These are phyloP conservation scores for Tetraselmis striata DNA, from an alignment of 139 green algal genomes.

Conservation along the genomic window DNA sequence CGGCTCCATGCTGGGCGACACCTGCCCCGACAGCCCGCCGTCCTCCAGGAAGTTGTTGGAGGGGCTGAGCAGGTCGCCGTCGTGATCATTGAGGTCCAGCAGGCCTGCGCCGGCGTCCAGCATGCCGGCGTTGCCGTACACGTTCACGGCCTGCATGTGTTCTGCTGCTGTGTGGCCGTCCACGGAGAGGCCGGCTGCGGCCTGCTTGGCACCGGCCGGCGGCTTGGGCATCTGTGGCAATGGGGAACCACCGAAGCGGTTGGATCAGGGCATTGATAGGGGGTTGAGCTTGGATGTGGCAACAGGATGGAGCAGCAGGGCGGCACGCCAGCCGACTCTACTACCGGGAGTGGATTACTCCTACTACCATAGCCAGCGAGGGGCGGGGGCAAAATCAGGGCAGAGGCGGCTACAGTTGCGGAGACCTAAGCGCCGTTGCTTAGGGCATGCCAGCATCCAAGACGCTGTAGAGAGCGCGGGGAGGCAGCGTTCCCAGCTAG, in stretches of 20 bases:
- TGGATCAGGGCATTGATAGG: too few species aligned
- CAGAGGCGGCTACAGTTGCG: too few species aligned
- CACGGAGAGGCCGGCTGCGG: not conserved
- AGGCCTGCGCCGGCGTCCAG: slow-evolving; percentile 31
- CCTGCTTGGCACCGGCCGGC: not conserved
- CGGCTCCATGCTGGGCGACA: not conserved
- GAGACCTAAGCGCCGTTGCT: too few species aligned
- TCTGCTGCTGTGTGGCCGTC: not conserved
- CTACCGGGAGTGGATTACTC: too few species aligned
- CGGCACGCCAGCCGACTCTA: too few species aligned
- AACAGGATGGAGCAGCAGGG: too few species aligned
- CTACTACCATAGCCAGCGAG: not conserved
- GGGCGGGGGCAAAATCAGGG: too few species aligned
- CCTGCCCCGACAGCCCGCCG: not conserved
- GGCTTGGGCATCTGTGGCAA: not conserved
- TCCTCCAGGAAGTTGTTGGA: not conserved
- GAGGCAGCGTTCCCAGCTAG: too few species aligned
- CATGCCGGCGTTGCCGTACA: not conserved
- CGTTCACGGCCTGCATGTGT: not conserved
- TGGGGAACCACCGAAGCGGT: not conserved
- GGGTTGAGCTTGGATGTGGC: too few species aligned
- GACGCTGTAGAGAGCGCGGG: too few species aligned
- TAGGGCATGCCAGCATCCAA: too few species aligned
- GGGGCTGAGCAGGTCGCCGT: slow-evolving; percentile 46
- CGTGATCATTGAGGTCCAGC: slow-evolving; percentile 71